Evolutionary conservation across 2,329 filamentous ascomycete species (phyloP).

Genomic region (Rutstroemia sp.): DNA sequence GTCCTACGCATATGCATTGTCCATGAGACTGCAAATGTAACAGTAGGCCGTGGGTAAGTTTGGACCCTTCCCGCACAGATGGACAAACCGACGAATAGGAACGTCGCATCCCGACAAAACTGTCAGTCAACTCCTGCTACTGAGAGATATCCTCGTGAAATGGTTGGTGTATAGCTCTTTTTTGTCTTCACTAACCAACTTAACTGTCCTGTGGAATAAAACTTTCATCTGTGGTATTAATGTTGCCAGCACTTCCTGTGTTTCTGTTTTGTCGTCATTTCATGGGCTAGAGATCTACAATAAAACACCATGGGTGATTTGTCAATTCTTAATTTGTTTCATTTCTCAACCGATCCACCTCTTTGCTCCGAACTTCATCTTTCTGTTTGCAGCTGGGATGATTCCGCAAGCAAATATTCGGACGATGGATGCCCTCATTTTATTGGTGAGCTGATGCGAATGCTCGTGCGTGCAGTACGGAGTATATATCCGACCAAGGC

Average conservation of each 20-base stretch:
- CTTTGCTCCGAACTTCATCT: not conserved
- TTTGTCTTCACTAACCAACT: too few species aligned
- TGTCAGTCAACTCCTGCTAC: not conserved
- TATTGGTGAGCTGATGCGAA: not conserved
- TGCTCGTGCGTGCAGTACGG: not conserved
- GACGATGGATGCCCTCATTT: not conserved
- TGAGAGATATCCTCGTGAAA: not conserved
- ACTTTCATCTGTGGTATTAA: too few species aligned
- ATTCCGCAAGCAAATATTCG: not conserved
- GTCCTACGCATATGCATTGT: not conserved
- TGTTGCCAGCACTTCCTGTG: not conserved
- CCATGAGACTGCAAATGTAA: not conserved
- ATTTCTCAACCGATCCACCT: conserved; percentile 1
- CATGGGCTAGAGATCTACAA: not conserved
- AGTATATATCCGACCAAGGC: not conserved
- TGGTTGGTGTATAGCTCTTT: too few species aligned
- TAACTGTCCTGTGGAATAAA: too few species aligned
- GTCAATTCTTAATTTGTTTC: conserved; percentile 1
- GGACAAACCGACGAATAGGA: not conserved
- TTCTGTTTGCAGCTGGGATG: not conserved
- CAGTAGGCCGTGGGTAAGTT: not conserved
- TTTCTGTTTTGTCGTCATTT: not conserved
- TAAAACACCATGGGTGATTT: not conserved
- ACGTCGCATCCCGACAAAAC: not conserved
- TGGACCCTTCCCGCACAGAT: not conserved